Base-by-base conservation (phyloP, 2,329 filamentous ascomycete species). In the Colletotrichum musicola region DNA sequence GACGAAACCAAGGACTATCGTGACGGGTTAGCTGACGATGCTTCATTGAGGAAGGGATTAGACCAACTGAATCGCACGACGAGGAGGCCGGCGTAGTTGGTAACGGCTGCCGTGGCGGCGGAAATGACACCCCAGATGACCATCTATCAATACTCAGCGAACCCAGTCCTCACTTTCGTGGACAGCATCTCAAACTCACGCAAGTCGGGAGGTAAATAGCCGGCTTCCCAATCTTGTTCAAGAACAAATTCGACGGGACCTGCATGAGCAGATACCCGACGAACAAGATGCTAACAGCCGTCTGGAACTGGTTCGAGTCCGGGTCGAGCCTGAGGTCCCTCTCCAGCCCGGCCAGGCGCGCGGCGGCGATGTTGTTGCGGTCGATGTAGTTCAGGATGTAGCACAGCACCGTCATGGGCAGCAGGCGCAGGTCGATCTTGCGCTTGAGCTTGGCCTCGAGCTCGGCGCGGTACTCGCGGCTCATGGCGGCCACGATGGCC, bases 171-270 rank as follows among this genome's bases (percentile, higher is more conserved):
- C 6, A 12, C 4, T 1, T 2, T 25, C 4, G 14, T 6, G 4
- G 10, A 6, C 13, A 1, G 4, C 16, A 4, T 3, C 4, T 25
- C 4, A 25, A 7, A 79, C 80, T 69, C 77, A 85, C 82, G 54
- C 82, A 84, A 40, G 73, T 73, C 18, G 81, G 80, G 9, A 86
- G 76, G 73, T 85, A 83, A 30, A 85, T 65, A 5, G 81, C 81
- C 4, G 84, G 83, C 68, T 82, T 82, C 7, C 83, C 83, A n/a
- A 84, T 80, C 73, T 84, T 85, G 73, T 86, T 86, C n/a, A 86
- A 73, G 47, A 85, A 79, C 58, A 86, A 72, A 60, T 86, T 86
- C 1, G 84, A 85, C 0, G 84, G 84, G 9, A 86, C 81, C 72
- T 86, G 84, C 79, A 85, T 85, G 38, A 86, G 73, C 16, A 86